A percentile compares a stretch with the other conserved stretches of the same genome.
phyloP scores from a whole-genome alignment of 495 filamentous ascomycete genomes.

The Neurospora sp. region DNA sequence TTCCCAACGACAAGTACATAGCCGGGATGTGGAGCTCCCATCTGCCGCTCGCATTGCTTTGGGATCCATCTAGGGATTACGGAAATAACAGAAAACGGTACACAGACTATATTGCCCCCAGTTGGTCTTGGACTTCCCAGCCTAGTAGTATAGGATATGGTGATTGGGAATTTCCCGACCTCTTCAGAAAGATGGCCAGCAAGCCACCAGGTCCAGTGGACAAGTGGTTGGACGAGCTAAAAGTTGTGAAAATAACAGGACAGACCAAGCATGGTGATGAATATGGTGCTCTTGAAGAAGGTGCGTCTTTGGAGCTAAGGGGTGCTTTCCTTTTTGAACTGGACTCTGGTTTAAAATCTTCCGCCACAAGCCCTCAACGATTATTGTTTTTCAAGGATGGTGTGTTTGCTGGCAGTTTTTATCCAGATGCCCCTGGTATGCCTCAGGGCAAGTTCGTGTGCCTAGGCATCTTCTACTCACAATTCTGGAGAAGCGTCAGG shows the following conservation, averaged over 20 bases:
- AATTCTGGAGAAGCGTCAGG: fast-evolving
- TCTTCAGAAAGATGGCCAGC: fast-evolving
- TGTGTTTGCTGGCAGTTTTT: background rate
- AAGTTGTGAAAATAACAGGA: background rate
- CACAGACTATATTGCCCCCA: background rate
- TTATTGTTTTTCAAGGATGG: background rate
- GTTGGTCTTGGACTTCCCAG: background rate
- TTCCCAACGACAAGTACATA: background rate
- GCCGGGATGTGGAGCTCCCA: background rate
- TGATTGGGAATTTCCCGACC: background rate
- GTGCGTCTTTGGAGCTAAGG: background rate
- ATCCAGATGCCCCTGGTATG: background rate
- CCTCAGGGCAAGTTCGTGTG: background rate
- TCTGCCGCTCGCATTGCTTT: background rate
- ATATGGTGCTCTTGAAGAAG: background rate
- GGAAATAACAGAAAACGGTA: too few relatives aligned
- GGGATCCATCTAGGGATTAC: too few relatives aligned
- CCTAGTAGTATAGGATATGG: background rate
- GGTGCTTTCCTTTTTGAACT: background rate
- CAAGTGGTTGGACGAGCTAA: background rate
- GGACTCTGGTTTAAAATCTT: background rate
- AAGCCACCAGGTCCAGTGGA: background rate
- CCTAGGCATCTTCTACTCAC: background rate
- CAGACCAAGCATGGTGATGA: background rate
- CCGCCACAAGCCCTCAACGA: too few relatives aligned